These are phyloP conservation scores for Erythrophleum fordii DNA, from an alignment of 306 rosid genomes.

Conservation along the genomic window DNA sequence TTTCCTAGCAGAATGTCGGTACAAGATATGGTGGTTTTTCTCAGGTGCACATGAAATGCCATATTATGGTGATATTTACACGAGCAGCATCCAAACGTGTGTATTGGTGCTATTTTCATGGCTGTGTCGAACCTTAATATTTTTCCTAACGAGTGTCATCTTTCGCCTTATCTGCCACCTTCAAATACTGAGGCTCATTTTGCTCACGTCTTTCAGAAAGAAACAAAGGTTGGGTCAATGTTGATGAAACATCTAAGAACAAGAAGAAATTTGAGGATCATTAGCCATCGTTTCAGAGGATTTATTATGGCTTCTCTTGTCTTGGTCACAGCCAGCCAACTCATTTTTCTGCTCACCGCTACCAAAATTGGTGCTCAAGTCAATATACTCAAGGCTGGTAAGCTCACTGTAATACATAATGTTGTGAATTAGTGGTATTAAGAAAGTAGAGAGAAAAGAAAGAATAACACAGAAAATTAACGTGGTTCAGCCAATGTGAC, in stretches of 20 bases:
- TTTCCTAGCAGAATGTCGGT: slow-evolving; percentile 61
- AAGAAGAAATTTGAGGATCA: slow-evolving; percentile 59
- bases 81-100: slow-evolving; percentile 54
- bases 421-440: rapidly evolving
- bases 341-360: slow-evolving; percentile 59
- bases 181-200: slow-evolving; percentile 69
- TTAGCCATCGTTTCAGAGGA: slow-evolving; percentile 80
- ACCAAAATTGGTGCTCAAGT: slow-evolving; percentile 56
- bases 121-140: slow-evolving; percentile 71
- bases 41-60: slow-evolving; percentile 70
- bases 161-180: slow-evolving; percentile 76
- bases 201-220: slow-evolving; percentile 61
- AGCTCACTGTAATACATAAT: slow-evolving; percentile 60
- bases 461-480: no score
- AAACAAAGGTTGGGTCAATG: slow-evolving; percentile 68
- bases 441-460: no score
- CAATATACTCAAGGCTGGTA: slow-evolving; percentile 74
- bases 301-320: slow-evolving; percentile 68
- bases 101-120: slow-evolving; percentile 76
- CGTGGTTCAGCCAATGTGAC: no score
- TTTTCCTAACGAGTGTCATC: slow-evolving; percentile 73
- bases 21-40: slow-evolving; percentile 87
- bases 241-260: slow-evolving; percentile 66
- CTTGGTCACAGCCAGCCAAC: slow-evolving; percentile 80
- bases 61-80: slow-evolving; percentile 58